Conservation (phyloP, 106 monocot species). For the Cymbidium sinense region DNA sequence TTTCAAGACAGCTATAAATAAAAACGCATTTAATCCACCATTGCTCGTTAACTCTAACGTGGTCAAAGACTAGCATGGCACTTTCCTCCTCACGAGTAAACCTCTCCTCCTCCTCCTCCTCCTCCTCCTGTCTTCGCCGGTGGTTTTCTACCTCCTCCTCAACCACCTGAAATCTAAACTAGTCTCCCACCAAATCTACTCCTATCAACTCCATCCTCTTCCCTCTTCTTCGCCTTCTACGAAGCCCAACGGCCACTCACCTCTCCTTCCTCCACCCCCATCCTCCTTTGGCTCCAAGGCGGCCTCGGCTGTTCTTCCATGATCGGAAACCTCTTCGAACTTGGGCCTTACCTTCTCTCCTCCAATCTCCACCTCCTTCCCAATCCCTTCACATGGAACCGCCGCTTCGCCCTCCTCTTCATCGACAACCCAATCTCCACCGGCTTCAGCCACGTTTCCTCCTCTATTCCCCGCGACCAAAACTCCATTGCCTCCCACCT, state of each 20-base stretch:
- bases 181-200: no score
- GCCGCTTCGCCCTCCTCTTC: constrained; percentile 71
- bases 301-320: constrained; percentile 88
- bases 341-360: constrained; percentile 57
- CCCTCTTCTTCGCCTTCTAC: constrained; percentile 60
- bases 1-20: no score
- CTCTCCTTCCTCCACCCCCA: constrained; percentile 41
- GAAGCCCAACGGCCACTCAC: constrained; percentile 46
- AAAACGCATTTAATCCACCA: no score
- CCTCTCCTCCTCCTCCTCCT: no score
- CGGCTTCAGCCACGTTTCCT: background rate
- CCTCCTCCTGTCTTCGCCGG: no score
- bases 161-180: no score
- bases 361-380: constrained; percentile 18
- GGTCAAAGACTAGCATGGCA: no score
- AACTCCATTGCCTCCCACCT: constrained; percentile 45
- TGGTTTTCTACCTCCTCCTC: no score
- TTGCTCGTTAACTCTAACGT: no score
- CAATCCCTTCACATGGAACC: constrained; percentile 88
- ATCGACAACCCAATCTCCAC: constrained; percentile 78
- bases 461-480: constrained; percentile 55
- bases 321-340: background rate
- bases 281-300: constrained; percentile 90
- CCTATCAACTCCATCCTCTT: background rate
- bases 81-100: no score